These are phyloP conservation scores for Teratosphaeria pseudoeucalypti DNA, from an alignment of 2,329 filamentous ascomycete species.

Conservation along the genomic window DNA sequence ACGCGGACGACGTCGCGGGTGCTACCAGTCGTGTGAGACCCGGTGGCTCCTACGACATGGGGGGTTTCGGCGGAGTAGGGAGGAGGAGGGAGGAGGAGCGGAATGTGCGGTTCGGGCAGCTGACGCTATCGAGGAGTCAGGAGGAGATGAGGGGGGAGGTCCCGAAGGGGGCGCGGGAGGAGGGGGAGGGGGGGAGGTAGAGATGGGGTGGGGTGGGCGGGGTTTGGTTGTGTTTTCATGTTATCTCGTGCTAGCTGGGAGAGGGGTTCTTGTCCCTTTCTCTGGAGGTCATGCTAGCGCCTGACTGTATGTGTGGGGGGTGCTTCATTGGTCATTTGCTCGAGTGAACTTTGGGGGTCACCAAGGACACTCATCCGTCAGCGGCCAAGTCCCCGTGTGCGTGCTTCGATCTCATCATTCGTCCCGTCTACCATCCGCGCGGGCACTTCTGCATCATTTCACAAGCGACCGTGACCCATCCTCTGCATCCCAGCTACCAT, in stretches of 20 bases:
- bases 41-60: too few relatives aligned
- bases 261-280: too few relatives aligned
- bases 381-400: too few relatives aligned
- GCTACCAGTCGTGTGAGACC: too few relatives aligned
- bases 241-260: not conserved
- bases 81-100: not conserved
- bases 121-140: not conserved
- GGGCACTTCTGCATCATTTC: too few relatives aligned
- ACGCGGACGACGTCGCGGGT: too few relatives aligned
- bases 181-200: not conserved
- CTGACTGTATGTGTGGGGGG: not conserved
- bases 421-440: constrained; percentile 5
- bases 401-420: not conserved
- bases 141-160: not conserved
- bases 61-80: too few relatives aligned
- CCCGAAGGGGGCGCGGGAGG: not conserved
- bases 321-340: not conserved
- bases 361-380: not conserved
- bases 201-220: not conserved
- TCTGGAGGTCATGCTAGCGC: not conserved
- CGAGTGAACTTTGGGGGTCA: not conserved
- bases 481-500: too few relatives aligned
- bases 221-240: not conserved
- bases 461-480: too few relatives aligned
- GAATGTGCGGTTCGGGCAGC: not conserved